Evolutionary conservation across 139 green algal genomes (phyloP), one percentile per base, ranked within the genome.

Genomic region (Nannochloris sp.): DNA sequence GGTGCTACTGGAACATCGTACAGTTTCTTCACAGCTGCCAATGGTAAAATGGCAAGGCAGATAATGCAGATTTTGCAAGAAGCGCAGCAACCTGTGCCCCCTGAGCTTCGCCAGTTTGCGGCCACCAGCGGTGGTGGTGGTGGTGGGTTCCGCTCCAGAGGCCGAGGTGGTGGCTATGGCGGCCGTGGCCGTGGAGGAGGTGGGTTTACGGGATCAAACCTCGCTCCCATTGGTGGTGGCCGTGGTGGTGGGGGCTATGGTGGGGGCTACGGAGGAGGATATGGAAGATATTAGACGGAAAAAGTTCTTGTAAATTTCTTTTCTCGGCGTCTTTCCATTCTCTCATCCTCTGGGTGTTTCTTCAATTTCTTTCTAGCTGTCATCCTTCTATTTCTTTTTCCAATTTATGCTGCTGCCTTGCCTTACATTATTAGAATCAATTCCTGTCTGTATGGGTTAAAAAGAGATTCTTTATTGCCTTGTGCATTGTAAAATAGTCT

Each of bases 1-100:
- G 90, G 88, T 6, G 78, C 80, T 24, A 67, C 45, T 1, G 89
- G 91, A 9, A 76, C 58, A 1, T 77, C 89, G 12, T 86, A 91
- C 70, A 83, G 70, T 44, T 96, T 98, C 76, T 95, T 97, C 77
- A 95, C 89, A 8, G 32, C 64, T 12, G 63, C 64, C 30, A 90
- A 94, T 57, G 81, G 71, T 23, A 61, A 80, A 14, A 54, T 93
- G 46, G 89, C 89, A 7, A 73, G 66, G 10, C 71, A 88, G 64
- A 78, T 95, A 25, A 71, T 92, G 6, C 56, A 67, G 25, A 77
- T 96, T 6, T 66, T 96, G 68, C 53, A 83, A 35, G 88, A 96
- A 60, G 88, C 88, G 6, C 62, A 80, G 29, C 85, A 95, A 70
- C 37, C 27, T 24, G 82, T 85, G 42, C 78, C 80, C 5, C 64